A percentile compares a stretch with the other conserved stretches of the same genome.
These are phyloP conservation scores for Cichorium intybus DNA, from an alignment of 140 eudicot genomes.

Conservation along the genomic window DNA sequence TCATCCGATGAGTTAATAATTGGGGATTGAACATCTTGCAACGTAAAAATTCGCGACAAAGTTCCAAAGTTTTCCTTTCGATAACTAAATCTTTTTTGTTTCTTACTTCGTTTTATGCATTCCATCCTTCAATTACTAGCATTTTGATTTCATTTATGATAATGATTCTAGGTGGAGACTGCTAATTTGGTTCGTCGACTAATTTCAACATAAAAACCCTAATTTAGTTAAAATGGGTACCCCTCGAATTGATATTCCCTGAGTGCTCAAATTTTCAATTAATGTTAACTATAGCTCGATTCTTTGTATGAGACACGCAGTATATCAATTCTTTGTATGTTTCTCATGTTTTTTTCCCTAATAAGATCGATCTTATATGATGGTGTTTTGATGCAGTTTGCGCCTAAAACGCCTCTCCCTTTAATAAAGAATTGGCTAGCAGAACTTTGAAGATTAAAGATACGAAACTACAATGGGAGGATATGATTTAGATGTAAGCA, in stretches of 20 bases:
- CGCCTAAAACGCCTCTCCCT: neutral
- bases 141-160: conserved; percentile 9
- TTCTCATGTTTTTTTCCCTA: neutral
- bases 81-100: neutral
- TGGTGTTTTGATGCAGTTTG: conserved; percentile 15
- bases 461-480: conserved; percentile 38
- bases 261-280: neutral
- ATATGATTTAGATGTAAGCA: conserved; percentile 59
- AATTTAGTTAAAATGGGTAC: neutral
- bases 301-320: neutral
- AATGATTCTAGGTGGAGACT: conserved; percentile 1
- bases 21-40: conserved; percentile 4
- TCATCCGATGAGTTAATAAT: conserved; percentile 3
- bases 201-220: conserved; percentile 14
- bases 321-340: neutral
- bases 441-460: conserved; percentile 27
- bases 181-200: conserved; percentile 13
- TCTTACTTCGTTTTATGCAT: neutral
- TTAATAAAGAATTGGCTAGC: conserved; percentile 6
- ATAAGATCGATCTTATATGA: neutral
- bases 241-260: neutral
- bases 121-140: neutral
- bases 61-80: neutral
- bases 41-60: neutral
- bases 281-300: neutral